Conservation (phyloP, 2,329 filamentous ascomycete genomes). For the Neofusicoccum laricinum region DNA sequence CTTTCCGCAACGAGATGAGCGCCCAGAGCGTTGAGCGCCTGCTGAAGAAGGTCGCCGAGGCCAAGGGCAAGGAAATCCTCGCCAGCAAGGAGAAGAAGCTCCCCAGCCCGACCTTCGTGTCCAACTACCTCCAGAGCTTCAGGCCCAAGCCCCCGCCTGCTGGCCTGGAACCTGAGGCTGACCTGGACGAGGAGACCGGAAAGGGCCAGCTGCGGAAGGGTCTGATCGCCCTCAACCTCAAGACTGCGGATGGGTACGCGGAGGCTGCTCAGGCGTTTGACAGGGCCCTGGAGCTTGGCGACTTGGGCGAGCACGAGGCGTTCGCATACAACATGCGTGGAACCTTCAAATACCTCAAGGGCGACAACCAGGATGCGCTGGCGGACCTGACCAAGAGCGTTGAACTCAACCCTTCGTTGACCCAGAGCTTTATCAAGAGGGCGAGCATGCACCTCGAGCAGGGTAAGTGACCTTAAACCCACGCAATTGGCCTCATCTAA, state of each 20-base stretch:
- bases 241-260: slow-evolving; percentile 87
- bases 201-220: slow-evolving; percentile 84
- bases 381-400: slow-evolving; percentile 89
- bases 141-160: slow-evolving; percentile 74
- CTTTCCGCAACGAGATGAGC: slow-evolving; percentile 87
- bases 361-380: slow-evolving; percentile 80
- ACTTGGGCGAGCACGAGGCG: slow-evolving; percentile 78
- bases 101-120: slow-evolving; percentile 93
- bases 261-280: slow-evolving; percentile 84
- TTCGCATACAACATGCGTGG: slow-evolving; percentile 95
- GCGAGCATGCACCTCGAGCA: slow-evolving; percentile 97
- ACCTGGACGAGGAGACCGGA: slow-evolving; percentile 73
- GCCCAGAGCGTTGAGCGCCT: slow-evolving; percentile 88
- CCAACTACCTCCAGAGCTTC: slow-evolving; percentile 99
- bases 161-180: slow-evolving; percentile 78
- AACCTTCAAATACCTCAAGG: slow-evolving; percentile 89
- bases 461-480: slow-evolving; percentile 49
- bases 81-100: slow-evolving; percentile 77
- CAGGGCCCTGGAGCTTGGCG: slow-evolving; percentile 77
- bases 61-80: slow-evolving; percentile 88
- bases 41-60: slow-evolving; percentile 93
- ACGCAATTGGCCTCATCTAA: neutral
- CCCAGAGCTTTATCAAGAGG: slow-evolving; percentile 97
- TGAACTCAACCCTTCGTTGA: slow-evolving; percentile 80
- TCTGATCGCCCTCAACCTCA: slow-evolving; percentile 74